Base-by-base conservation (phyloP, 768 basidiomycete genomes). In the Serendipita vermifera region DNA sequence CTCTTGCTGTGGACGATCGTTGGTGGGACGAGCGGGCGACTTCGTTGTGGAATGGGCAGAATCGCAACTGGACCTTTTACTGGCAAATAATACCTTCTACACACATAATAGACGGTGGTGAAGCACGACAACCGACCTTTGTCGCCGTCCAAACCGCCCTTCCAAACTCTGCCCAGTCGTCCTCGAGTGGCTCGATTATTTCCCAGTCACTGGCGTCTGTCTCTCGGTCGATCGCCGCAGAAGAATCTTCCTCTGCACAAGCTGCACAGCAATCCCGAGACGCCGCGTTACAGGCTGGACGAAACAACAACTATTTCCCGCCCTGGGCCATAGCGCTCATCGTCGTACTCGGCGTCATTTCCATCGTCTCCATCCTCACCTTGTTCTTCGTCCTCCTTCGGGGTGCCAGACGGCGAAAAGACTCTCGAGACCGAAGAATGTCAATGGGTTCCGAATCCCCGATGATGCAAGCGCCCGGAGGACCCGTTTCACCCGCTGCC, bases 251-350 rank as follows among this genome's bases (percentile, higher is more conserved):
- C 3, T 32, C 55, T 56, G 29, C 57, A 43, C 56, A 62, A 31
- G 59, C 70, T 51, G 39, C 55, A 9, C 54, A 64, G 5, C 26
- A 61, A 31, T 64, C 64, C 11, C 29, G 63, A 62, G 64, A 64
- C 24, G 77, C 71, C 51, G 70, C 57, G 59, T 73, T 86, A 20
- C 85, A 85, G 65, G 61, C 65, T 51, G 59, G 64, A 15, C 56
- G 57, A 27, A 61, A 63, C 53, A 64, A 60, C 56, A 64, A 74
- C 14, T 62, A 72, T 33, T 91, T 91, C 65, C 90, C 88, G 6
- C 80, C 79, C 64, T 92, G 88, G 90, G 91, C 87, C 7, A 93
- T 93, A 63, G 88, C 92, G 54, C 83, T 92, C 60, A 87, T 92
- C 54, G 84, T 83, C 43, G 77, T 92, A 38, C 78, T 93, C 24